Conservation (phyloP, 2,329 filamentous ascomycete species). For the Pseudocercospora pini-densiflorae region DNA sequence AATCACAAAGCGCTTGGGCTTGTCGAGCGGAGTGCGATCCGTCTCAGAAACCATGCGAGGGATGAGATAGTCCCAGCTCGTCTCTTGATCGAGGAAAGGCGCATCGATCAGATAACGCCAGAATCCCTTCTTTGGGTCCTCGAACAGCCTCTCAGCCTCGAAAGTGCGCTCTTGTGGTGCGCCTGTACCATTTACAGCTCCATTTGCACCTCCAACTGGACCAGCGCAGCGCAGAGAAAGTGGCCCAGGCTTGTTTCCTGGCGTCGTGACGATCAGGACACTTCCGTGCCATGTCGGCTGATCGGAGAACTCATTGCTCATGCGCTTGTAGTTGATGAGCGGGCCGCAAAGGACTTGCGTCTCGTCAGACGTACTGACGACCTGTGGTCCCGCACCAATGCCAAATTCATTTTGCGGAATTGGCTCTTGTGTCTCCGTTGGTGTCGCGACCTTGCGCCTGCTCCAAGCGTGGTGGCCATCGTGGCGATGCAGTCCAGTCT, state of each 20-base stretch:
- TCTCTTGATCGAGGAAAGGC: slow-evolving; percentile 73
- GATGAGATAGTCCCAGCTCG: slow-evolving; percentile 78
- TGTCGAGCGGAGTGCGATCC: slow-evolving; percentile 29
- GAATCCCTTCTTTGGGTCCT: slow-evolving; percentile 63
- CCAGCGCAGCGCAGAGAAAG: slow-evolving; percentile 64
- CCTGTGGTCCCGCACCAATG: slow-evolving; percentile 49
- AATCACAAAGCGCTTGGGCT: slow-evolving; percentile 58
- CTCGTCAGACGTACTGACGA: slow-evolving; percentile 45
- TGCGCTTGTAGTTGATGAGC: slow-evolving; percentile 76
- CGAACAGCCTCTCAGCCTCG: slow-evolving; percentile 62
- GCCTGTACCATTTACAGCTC: slow-evolving; percentile 31
- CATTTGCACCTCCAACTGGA: slow-evolving; percentile 41
- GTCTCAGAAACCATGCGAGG: slow-evolving; percentile 59
- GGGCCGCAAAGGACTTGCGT: slow-evolving; percentile 72
- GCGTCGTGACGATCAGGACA: slow-evolving; percentile 78
- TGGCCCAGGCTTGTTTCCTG: slow-evolving; percentile 65
- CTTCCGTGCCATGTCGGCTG: slow-evolving; percentile 76
- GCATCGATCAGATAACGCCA: slow-evolving; percentile 63
- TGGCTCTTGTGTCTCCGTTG: slow-evolving; percentile 18
- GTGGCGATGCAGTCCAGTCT: slow-evolving; percentile 19
- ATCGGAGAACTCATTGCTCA: slow-evolving; percentile 59
- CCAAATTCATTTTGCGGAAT: slow-evolving; percentile 35
- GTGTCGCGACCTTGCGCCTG: slow-evolving; percentile 13
- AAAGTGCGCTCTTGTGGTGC: slow-evolving; percentile 40
- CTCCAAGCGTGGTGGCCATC: slow-evolving; percentile 15